Conservation (phyloP, 139 green algal species). For the Volvox africanus region DNA sequence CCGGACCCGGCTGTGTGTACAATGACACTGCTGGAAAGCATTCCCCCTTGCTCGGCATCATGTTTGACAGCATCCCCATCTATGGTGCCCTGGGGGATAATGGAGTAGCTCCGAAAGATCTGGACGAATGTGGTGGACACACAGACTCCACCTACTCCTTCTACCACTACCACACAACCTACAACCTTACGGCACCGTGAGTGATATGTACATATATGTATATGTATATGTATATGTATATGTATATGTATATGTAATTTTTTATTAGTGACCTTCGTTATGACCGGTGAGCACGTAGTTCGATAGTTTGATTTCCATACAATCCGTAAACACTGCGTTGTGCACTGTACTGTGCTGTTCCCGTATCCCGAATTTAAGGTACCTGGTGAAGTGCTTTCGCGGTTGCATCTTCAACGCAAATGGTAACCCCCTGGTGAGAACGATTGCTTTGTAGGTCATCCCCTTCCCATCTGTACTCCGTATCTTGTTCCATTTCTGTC, state of each 20-base stretch:
- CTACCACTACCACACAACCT: conserved; percentile 22
- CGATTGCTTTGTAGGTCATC: neutral
- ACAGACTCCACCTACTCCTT: neutral
- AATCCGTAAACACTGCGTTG: too few species aligned
- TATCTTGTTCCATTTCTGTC: neutral
- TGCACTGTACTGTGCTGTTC: neutral
- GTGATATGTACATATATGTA: too few species aligned
- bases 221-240: too few species aligned
- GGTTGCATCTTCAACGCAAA: conserved; percentile 16
- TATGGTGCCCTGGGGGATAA: conserved; percentile 15
- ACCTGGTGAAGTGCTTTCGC: conserved; percentile 9
- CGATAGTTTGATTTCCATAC: too few species aligned
- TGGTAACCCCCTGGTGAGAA: neutral
- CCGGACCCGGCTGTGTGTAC: conserved; percentile 13
- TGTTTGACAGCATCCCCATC: conserved; percentile 22
- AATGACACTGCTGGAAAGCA: conserved; percentile 6
- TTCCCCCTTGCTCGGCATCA: conserved; percentile 25
- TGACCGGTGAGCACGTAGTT: too few species aligned
- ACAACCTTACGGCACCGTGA: conserved; percentile 12
- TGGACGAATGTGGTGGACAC: conserved; percentile 40
- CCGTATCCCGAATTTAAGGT: neutral
- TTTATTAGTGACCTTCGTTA: too few species aligned
- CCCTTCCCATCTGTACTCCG: neutral
- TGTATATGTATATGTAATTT: too few species aligned
- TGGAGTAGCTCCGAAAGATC: conserved; percentile 3